Conservation (phyloP, 805 yeast species). For the Yarrowia sp. region DNA sequence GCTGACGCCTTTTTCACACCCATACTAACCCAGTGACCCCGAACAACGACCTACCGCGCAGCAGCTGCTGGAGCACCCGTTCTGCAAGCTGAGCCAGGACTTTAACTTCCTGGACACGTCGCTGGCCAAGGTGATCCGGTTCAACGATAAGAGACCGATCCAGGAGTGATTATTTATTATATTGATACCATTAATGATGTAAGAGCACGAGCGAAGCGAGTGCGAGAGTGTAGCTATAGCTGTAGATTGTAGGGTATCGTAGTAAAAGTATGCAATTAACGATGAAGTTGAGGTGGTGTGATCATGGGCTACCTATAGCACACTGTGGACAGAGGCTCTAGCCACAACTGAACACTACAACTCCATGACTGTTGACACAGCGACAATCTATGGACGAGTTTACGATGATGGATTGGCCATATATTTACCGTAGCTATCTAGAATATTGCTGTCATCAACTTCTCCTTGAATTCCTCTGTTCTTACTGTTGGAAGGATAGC, state of each 20-base stretch:
- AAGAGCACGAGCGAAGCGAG: neutral
- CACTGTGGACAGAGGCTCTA: too few relatives aligned
- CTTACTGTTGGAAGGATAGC: too few relatives aligned
- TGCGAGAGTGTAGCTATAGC: neutral
- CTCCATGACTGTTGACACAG: too few relatives aligned
- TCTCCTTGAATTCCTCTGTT: too few relatives aligned
- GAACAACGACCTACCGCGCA: conserved; percentile 85
- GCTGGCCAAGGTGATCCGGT: conserved; percentile 53
- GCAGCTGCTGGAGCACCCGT: conserved; percentile 54
- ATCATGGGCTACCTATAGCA: too few relatives aligned
- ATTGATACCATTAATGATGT: neutral
- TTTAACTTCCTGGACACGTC: conserved; percentile 56
- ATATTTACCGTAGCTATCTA: too few relatives aligned
- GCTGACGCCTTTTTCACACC: conserved; percentile 34
- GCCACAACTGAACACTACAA: too few relatives aligned
- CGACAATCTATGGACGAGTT: too few relatives aligned
- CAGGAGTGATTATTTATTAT: neutral
- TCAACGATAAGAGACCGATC: conserved; percentile 30
- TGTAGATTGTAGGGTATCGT: neutral
- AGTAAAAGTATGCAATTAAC: too few relatives aligned
- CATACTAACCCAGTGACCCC: conserved; percentile 50
- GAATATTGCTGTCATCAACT: too few relatives aligned
- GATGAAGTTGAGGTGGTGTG: too few relatives aligned
- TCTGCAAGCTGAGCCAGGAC: conserved; percentile 44
- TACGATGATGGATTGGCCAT: too few relatives aligned